These are phyloP conservation scores for Hymenotorrendiella dingleyae DNA, from an alignment of 2,329 filamentous ascomycete genomes.

Conservation along the genomic window DNA sequence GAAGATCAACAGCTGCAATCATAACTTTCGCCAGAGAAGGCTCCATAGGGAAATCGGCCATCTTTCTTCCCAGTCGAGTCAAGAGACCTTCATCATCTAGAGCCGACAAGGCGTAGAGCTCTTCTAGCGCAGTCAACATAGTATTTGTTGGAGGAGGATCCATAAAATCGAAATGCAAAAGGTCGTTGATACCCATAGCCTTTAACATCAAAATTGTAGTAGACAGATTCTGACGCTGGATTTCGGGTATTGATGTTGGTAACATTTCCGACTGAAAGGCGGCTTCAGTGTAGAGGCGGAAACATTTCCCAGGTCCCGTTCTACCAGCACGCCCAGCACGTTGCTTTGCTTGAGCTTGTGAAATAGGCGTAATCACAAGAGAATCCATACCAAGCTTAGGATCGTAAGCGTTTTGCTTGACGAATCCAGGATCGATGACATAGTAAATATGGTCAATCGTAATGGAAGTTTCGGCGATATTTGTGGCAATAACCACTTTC, in stretches of 20 bases:
- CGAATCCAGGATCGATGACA: conserved; percentile 93
- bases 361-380: conserved; percentile 90
- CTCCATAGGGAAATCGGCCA: conserved; percentile 99
- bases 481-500: conserved; percentile 96
- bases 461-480: conserved; percentile 96
- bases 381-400: conserved; percentile 98
- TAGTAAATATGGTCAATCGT: conserved; percentile 98
- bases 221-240: conserved; percentile 88
- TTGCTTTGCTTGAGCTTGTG: conserved; percentile 93
- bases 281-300: conserved; percentile 89
- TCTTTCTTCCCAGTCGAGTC: conserved; percentile 86
- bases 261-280: conserved; percentile 97
- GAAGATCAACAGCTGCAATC: conserved; percentile 78
- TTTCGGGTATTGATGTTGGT: conserved; percentile 91
- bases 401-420: conserved; percentile 96
- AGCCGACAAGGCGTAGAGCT: conserved; percentile 85
- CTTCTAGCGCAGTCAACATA: conserved; percentile 93
- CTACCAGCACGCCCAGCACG: conserved; percentile 86
- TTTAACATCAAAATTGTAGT: conserved; percentile 96
- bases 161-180: conserved; percentile 98
- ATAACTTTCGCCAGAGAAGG: conserved; percentile 85
- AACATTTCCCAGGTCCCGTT: conserved; percentile 94
- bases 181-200: conserved; percentile 97
- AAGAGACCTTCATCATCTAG: conserved; percentile 93
- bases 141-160: conserved; percentile 96